These are phyloP conservation scores for Cercophora sp. DNA, from an alignment of 495 filamentous ascomycete species.

Conservation along the genomic window DNA sequence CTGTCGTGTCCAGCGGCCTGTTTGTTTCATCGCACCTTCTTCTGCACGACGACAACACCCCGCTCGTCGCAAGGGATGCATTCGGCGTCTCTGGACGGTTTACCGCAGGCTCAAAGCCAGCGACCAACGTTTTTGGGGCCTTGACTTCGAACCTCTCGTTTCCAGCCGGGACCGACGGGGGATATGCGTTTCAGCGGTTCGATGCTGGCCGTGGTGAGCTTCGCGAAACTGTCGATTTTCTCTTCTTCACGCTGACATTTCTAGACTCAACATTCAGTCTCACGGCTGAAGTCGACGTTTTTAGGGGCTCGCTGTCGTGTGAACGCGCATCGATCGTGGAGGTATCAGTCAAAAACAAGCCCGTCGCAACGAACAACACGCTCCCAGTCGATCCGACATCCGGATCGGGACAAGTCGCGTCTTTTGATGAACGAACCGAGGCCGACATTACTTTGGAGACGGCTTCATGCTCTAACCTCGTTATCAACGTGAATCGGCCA, in stretches of 20 bases:
- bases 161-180: neutral
- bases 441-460: neutral
- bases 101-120: neutral
- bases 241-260: too few species aligned
- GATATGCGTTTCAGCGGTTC: neutral
- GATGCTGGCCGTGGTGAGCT: neutral
- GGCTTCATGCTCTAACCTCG: neutral
- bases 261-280: too few species aligned
- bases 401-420: neutral
- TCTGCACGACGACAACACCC: neutral
- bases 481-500: neutral
- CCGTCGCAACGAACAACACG: neutral
- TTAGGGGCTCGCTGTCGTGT: neutral
- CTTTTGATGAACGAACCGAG: neutral
- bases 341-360: too few species aligned
- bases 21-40: neutral
- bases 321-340: neutral
- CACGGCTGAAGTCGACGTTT: neutral
- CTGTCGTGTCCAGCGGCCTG: neutral
- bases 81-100: neutral
- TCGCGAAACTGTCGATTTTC: neutral
- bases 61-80: neutral
- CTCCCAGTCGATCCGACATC: neutral
- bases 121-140: neutral
- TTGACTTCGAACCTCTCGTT: neutral